Evolutionary conservation across 176 grass and related monocot species (phyloP), one percentile per base, ranked within the genome.

Genomic region (Rhynchospora breviuscula): DNA sequence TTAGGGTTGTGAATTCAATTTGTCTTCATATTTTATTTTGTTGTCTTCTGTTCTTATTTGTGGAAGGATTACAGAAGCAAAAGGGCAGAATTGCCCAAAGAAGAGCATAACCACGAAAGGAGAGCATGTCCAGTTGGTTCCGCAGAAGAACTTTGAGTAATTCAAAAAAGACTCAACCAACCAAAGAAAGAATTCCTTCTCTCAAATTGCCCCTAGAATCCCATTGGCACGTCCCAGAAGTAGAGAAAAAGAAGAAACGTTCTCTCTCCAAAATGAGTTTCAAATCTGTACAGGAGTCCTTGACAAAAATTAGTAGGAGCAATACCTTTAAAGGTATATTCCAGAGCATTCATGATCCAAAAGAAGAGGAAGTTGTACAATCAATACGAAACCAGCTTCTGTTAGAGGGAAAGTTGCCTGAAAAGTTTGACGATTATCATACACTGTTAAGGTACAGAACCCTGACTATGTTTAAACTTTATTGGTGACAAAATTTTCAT

Each of bases 341-440:
- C 25, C 76, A 83, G 52, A 90, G 75, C 3, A 44, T 84, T 53
- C 87, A 85, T 87, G 92, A 98, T 59, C 89, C 87, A 15, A 89
- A 87, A 6, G 92, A 95, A 82, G 87, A 90, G 74, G 84, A 90
- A 67, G 73, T 8, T 35, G 95, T 98, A 79, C 67, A 89, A 85
- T 82, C 84, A 18, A 81, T 98, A 23, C 89, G 91, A 68, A 83
- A 90, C 46, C 88, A 86, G 48, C 91, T 98, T 89, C 76, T 93
- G 51, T 80, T 86, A 57, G 91, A 61, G 79, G 88, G 87, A 67
- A 86, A 88, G 59, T 90, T 98, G 17, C 95, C 92, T 8, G 91
- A 91, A 82, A 93, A 98, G 66, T 89, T 90, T 77, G 92, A 98
- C 67, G 92, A 98, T 59, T 93, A 95, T 69, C 88, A 98, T 90